phyloP scores from a whole-genome alignment of 129 eudicot genomes.

The Scalesia atractyloides region DNA sequence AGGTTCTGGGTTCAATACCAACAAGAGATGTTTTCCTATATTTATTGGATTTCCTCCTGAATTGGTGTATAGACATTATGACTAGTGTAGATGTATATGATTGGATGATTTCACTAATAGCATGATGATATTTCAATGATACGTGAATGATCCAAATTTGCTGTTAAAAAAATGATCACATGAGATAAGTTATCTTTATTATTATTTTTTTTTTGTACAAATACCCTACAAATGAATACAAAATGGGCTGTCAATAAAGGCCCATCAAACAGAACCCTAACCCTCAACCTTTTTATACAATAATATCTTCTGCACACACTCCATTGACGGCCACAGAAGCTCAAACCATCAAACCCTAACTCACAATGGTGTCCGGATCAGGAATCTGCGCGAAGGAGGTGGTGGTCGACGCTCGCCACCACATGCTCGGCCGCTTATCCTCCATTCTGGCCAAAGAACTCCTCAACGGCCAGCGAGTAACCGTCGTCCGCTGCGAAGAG shows the following conservation, averaged over 20 bases:
- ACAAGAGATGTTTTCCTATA: too few relatives aligned
- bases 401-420: slow-evolving; percentile 66
- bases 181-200: too few relatives aligned
- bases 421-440: slow-evolving; percentile 73
- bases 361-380: slow-evolving; percentile 55
- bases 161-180: too few relatives aligned
- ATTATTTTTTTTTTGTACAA: too few relatives aligned
- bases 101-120: too few relatives aligned
- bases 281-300: slow-evolving; percentile 1
- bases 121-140: too few relatives aligned
- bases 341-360: slow-evolving; percentile 7
- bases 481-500: slow-evolving; percentile 76
- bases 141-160: too few relatives aligned
- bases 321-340: background rate
- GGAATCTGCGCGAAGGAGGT: slow-evolving; percentile 24
- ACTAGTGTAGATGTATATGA: too few relatives aligned
- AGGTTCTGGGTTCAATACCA: too few relatives aligned
- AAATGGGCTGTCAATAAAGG: background rate
- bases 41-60: too few relatives aligned
- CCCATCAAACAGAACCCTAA: slow-evolving; percentile 20
- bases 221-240: background rate
- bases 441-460: slow-evolving; percentile 77
- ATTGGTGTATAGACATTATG: too few relatives aligned
- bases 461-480: slow-evolving; percentile 65
- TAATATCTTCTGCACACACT: background rate